Percentiles rank a stretch among this genome's conserved stretches.
Conservation (phyloP, 108 stramenopile species). For the Nitzschia putrida region DNA sequence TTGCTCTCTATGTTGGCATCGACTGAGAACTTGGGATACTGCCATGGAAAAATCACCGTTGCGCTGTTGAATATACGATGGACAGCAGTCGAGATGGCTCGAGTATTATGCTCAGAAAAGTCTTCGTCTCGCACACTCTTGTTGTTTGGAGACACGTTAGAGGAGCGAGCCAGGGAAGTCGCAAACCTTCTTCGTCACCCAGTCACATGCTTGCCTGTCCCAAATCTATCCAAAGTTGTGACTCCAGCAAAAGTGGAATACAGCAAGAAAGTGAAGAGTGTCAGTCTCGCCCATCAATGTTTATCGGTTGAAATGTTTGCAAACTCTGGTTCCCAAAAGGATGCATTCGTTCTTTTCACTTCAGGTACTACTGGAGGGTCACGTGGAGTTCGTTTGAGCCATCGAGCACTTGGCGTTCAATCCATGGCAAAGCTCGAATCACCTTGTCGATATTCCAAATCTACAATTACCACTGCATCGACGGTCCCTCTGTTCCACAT, state of each 20-base stretch:
- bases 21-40: background rate
- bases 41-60: conserved; percentile 14
- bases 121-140: conserved; percentile 8
- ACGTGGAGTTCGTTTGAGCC: conserved; percentile 80
- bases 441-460: conserved; percentile 60
- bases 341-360: conserved; percentile 79
- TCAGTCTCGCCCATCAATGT: background rate
- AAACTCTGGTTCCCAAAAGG: conserved; percentile 15
- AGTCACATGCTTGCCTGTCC: conserved; percentile 1
- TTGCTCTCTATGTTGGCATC: conserved; percentile 61
- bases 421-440: conserved; percentile 56
- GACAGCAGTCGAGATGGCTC: conserved; percentile 67
- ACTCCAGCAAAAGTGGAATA: background rate
- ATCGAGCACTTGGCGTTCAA: conserved; percentile 73
- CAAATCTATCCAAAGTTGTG: conserved; percentile 2
- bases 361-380: conserved; percentile 76
- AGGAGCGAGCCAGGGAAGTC: background rate
- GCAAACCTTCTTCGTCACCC: background rate
- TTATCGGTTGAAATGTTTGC: background rate
- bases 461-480: conserved; percentile 66
- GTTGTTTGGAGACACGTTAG: background rate
- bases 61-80: conserved; percentile 77
- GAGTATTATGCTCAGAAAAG: conserved; percentile 38
- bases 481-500: conserved; percentile 93
- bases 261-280: background rate